Evolutionary conservation across 345 rosid species (phyloP), one percentile per base, ranked within the genome.

Genomic region (Raphanus raphanistrum): DNA sequence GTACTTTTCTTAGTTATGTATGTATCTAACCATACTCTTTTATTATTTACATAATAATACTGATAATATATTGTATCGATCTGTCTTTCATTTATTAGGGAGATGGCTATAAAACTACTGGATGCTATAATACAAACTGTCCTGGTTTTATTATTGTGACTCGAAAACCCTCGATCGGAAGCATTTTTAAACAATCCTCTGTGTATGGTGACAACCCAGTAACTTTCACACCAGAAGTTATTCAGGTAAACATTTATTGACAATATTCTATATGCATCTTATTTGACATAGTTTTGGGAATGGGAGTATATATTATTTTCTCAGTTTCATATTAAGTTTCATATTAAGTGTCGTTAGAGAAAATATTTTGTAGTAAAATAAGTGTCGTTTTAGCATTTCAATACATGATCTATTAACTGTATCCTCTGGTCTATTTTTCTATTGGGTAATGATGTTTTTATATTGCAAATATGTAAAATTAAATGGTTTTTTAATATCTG

Each of bases 131-230:
- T 16, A 66, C 72, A 55, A 1, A 1, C 1, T 74, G 72, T 74
- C 72, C 78, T 15, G 78, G 72, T 2, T 74, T 74, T 74, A 1
- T 74, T 65, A 27, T 74, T 36, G 12, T 74, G 8, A 4, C 55
- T 66, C 57, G n/a, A 15, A 2, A 27, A 6, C 66, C 71, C 0
- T 36, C 43, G 0, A 27, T 74, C 12, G 72, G 78, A 66, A 41
- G 4, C 5, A 17, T 27, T 11, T 66, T 74, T 66, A 0, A 12
- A 21, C 2, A 2, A 55, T 36, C 78, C 0, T 74, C 77, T 35
- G 10, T n/a, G 4, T 73, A 73, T 73, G 70, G 70, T 61, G 11
- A 33, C 28, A n/a, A 15, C n/a, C 36, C 57, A 2, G 4, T 55
- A 27, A 0, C 1, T 8, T 55, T 66, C 12, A 15, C 11, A 38